Base-by-base conservation (phyloP, 2,329 filamentous ascomycete species). In the Trichocomaceae sp. region DNA sequence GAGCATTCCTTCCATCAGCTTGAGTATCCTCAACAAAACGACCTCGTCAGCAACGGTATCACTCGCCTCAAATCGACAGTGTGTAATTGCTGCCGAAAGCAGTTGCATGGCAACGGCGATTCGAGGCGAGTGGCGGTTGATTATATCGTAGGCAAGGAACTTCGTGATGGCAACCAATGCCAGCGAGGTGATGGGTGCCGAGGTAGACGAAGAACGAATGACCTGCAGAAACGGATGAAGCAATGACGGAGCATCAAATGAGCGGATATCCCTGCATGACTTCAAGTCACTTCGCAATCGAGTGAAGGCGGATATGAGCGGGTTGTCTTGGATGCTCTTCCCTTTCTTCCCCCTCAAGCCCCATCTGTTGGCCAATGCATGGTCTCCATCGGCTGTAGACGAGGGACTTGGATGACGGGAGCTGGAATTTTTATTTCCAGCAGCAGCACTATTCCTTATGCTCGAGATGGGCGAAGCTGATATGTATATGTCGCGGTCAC, bases 1-100 rank as follows among this genome's bases (percentile, higher is more conserved):
- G 64, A 99, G 86, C 87, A 99, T 96, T 65, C 90, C 88, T 72
- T 99, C 93, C 93, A 99, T 99, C 47, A 99, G 80, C 68, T 96
- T 93, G 57, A 99, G 73, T 64, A 99, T 97, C 74, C 95, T 87
- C 54, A 97, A 77, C 53, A 97, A 80, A 13, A 99, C 95, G 52
- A 97, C 90, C 72, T 99, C 93, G 66, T 96, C 93, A 58, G 95
- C 90, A 0, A 91, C 85, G 17, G 90, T 90, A 69, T 99, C 93
- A 69, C 90, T 96, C 23, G 93, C 92, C 72, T 97, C 93, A 66
- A 99, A 99, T 57, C 95, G 86, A 68, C 93, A 99, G 70, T 99
- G 92, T 47, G 93, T 99, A 59, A 99, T 93, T 6, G 93, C 93
- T 15, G 90, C 89, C 15, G 92, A 95, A 26, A 99, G 79, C 4